A percentile compares a stretch with the other conserved stretches of the same genome.
These are phyloP conservation scores for Diplocarpon rosae DNA, from an alignment of 2,329 filamentous ascomycete species.

Conservation along the genomic window DNA sequence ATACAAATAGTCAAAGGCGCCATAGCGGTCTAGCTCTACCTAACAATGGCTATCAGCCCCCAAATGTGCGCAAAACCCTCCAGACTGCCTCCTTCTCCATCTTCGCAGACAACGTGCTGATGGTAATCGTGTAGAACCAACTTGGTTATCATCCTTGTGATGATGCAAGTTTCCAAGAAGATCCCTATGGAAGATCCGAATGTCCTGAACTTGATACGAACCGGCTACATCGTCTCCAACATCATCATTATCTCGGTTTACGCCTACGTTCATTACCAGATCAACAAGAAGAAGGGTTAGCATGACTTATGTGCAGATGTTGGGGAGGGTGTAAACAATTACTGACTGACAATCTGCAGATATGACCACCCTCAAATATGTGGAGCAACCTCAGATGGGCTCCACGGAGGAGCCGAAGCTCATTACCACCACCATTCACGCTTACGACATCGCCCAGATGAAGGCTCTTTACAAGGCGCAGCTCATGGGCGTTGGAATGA, in stretches of 20 bases:
- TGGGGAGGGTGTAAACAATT: too few relatives aligned
- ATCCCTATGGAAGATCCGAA: conserved; percentile 87
- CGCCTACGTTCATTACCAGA: conserved; percentile 71
- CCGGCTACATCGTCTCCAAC: conserved; percentile 41
- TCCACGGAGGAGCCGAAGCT: conserved; percentile 91
- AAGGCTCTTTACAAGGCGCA: conserved; percentile 78
- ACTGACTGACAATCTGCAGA: conserved; percentile 42
- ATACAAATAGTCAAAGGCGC: too few relatives aligned
- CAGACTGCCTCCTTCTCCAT: too few relatives aligned
- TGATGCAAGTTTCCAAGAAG: conserved; percentile 88
- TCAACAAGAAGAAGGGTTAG: conserved; percentile 99
- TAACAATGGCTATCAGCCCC: too few relatives aligned
- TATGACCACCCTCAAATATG: conserved; percentile 95
- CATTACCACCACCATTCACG: conserved; percentile 90
- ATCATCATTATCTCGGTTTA: conserved; percentile 77
- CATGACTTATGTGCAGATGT: too few relatives aligned
- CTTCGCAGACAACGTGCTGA: conserved; percentile 5
- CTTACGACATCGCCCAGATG: conserved; percentile 84
- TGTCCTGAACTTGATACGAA: conserved; percentile 53
- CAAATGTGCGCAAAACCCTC: too few relatives aligned
- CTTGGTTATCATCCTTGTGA: conserved; percentile 86
- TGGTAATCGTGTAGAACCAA: conserved; percentile 54
- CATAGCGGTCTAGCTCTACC: too few relatives aligned
- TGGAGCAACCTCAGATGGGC: conserved; percentile 89
- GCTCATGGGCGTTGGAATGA: conserved; percentile 95